phyloP scores from a whole-genome alignment of 2,329 filamentous ascomycete species.

The Calonectria fujianensis region DNA sequence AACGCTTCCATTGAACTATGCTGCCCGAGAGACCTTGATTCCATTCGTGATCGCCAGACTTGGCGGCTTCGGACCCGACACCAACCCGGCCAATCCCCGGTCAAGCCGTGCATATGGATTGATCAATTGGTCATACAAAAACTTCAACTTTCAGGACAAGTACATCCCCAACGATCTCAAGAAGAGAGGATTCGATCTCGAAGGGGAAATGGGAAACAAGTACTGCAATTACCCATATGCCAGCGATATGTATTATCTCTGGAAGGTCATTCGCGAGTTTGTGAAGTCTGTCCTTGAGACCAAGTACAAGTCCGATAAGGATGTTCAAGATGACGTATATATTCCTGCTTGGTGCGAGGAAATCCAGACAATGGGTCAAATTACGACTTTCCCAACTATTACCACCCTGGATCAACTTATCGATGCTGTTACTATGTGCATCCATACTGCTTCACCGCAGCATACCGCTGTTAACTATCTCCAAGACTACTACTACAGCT shows the following conservation, averaged over 20 bases:
- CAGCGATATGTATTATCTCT: slow-evolving; percentile 33
- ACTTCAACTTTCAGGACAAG: slow-evolving; percentile 48
- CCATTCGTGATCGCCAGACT: slow-evolving; percentile 40
- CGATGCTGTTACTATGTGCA: slow-evolving; percentile 47
- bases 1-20: slow-evolving; percentile 41
- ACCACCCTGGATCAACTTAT: slow-evolving; percentile 44
- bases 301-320: slow-evolving; percentile 32
- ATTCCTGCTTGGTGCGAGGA: slow-evolving; percentile 41
- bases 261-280: slow-evolving; percentile 40
- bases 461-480: slow-evolving; percentile 47
- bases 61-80: slow-evolving; percentile 29
- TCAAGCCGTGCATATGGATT: not conserved
- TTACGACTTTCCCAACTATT: slow-evolving; percentile 41
- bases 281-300: slow-evolving; percentile 39
- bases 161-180: slow-evolving; percentile 49
- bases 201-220: slow-evolving; percentile 35
- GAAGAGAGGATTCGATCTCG: slow-evolving; percentile 44
- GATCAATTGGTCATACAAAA: slow-evolving; percentile 41
- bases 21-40: slow-evolving; percentile 35
- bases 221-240: slow-evolving; percentile 48
- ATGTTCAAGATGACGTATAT: not conserved
- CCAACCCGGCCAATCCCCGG: no score
- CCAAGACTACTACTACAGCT: slow-evolving; percentile 48
- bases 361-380: slow-evolving; percentile 39
- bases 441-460: slow-evolving; percentile 44